A percentile compares a stretch with the other conserved stretches of the same genome.
phyloP scores from a whole-genome alignment of 306 rosid genomes.

The Luffa acutangula region DNA sequence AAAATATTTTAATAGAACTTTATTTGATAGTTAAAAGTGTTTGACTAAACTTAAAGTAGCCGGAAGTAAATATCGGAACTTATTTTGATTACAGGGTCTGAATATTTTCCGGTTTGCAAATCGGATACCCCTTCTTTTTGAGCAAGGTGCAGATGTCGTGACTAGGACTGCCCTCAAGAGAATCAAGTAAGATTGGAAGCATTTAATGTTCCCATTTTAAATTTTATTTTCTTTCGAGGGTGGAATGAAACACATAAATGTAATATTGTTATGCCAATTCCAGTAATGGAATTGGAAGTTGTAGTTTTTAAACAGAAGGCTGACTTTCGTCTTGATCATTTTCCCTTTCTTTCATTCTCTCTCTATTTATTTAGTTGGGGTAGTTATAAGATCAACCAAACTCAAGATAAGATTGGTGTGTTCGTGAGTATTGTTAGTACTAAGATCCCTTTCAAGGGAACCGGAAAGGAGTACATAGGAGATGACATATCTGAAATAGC shows the following conservation, averaged over 20 bases:
- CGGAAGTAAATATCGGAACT: background rate
- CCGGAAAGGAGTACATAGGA: conserved; percentile 97
- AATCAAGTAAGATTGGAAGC: conserved; percentile 50
- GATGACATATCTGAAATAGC: conserved; percentile 94
- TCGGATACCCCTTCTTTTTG: conserved; percentile 97
- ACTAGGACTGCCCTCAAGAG: conserved; percentile 90
- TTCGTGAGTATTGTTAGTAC: conserved; percentile 94
- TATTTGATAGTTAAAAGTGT: background rate
- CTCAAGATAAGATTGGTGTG: conserved; percentile 91
- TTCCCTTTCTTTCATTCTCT: background rate
- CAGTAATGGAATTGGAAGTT: background rate
- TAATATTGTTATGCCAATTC: background rate
- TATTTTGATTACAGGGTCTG: conserved; percentile 49
- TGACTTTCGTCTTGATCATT: background rate
- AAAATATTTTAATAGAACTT: background rate
- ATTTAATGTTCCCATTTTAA: background rate
- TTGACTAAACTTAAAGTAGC: background rate
- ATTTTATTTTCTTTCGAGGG: background rate
- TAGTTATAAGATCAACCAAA: conserved; percentile 88
- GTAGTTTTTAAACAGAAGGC: background rate
- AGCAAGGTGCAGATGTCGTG: conserved; percentile 99
- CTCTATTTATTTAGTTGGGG: conserved; percentile 42
- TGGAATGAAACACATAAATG: background rate
- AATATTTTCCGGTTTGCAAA: conserved; percentile 95
- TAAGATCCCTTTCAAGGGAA: conserved; percentile 94